These are phyloP conservation scores for Immersiporthe knoxdaviesiana DNA, from an alignment of 2,329 filamentous ascomycete genomes.

Conservation along the genomic window DNA sequence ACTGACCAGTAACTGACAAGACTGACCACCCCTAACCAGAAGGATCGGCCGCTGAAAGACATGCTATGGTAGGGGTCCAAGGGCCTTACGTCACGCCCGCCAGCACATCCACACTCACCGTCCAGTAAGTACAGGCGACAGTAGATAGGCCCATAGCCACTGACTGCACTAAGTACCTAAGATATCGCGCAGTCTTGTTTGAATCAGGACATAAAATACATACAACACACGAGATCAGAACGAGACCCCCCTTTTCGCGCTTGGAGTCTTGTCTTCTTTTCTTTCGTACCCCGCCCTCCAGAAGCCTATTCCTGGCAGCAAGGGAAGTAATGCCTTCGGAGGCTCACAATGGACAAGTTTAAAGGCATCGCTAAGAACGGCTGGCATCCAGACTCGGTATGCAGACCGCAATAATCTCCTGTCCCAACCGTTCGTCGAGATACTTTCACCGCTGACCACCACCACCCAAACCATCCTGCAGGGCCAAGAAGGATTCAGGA, in stretches of 20 bases:
- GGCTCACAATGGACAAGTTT: slow-evolving; percentile 47
- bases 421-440: background rate
- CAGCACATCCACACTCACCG: background rate
- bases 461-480: slow-evolving; percentile 11
- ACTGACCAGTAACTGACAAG: background rate
- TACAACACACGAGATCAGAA: background rate
- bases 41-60: background rate
- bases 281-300: background rate
- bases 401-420: background rate
- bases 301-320: no score
- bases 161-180: background rate
- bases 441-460: background rate
- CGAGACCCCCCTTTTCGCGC: background rate
- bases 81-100: slow-evolving; percentile 14
- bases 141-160: background rate
- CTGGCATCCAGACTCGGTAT: slow-evolving; percentile 54
- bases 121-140: no score
- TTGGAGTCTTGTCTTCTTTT: background rate
- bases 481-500: slow-evolving; percentile 40
- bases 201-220: background rate
- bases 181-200: slow-evolving; percentile 12
- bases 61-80: slow-evolving; percentile 17
- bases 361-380: slow-evolving; percentile 55
- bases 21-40: background rate
- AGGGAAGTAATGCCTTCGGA: background rate